These are phyloP conservation scores for Leptographium galeiforme DNA, from an alignment of 2,329 filamentous ascomycete species.

Conservation along the genomic window DNA sequence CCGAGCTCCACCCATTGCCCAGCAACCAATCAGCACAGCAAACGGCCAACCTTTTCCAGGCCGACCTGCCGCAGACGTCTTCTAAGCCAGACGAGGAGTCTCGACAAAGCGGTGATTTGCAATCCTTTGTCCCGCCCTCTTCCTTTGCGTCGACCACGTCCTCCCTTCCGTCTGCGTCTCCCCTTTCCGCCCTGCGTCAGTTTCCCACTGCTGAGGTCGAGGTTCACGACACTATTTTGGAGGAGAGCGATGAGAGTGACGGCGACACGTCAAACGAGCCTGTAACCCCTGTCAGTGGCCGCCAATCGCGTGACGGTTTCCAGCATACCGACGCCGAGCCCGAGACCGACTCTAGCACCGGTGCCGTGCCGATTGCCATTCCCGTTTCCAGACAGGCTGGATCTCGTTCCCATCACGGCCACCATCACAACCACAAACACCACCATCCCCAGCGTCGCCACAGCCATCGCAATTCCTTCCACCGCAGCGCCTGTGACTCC, in stretches of 20 bases:
- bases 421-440: slow-evolving; percentile 1
- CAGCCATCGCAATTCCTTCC: background rate
- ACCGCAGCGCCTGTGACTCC: background rate
- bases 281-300: slow-evolving; percentile 45
- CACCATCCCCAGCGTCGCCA: background rate
- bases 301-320: slow-evolving; percentile 40
- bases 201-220: slow-evolving; percentile 28
- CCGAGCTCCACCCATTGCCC: background rate
- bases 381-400: slow-evolving; percentile 11
- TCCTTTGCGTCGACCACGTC: background rate
- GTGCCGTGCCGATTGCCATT: background rate
- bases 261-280: slow-evolving; percentile 48
- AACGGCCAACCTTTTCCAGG: background rate
- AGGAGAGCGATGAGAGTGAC: slow-evolving; percentile 46
- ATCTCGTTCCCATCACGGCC: slow-evolving; percentile 12
- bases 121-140: background rate
- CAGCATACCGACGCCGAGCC: slow-evolving; percentile 23
- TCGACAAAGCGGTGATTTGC: background rate
- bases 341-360: slow-evolving; percentile 13
- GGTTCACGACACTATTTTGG: slow-evolving; percentile 37
- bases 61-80: background rate
- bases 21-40: slow-evolving; percentile 3
- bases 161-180: slow-evolving; percentile 11
- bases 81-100: background rate
- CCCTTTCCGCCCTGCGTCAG: slow-evolving; percentile 31